Evolutionary conservation across 148 eudicot genomes (phyloP).

Genomic region (Rhododendron vialii): DNA sequence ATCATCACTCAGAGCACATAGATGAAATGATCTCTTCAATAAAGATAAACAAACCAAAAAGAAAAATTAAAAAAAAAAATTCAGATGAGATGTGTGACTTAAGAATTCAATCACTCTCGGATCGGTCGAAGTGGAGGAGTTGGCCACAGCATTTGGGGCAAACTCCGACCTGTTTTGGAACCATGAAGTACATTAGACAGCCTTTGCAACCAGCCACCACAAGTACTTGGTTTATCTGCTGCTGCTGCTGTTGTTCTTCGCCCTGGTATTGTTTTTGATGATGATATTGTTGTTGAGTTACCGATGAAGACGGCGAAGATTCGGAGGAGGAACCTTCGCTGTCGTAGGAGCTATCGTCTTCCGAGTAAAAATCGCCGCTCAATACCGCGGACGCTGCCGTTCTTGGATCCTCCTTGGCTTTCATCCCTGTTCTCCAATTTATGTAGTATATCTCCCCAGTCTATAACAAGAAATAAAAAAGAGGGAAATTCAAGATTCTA

Average conservation of each 20-base stretch:
- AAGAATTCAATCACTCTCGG: conserved; percentile 24
- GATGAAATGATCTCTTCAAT: not conserved
- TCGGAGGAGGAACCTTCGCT: conserved; percentile 59
- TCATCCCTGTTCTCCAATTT: conserved; percentile 89
- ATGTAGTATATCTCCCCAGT: conserved; percentile 86
- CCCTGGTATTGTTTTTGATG: not conserved
- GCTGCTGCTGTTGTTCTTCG: not conserved
- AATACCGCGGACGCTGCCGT: conserved; percentile 16
- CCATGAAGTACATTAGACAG: conserved; percentile 94
- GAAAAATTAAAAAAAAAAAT: not conserved
- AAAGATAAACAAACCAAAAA: not conserved
- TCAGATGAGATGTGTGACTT: not conserved
- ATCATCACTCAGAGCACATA: conserved; percentile 1
- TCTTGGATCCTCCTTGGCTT: conserved; percentile 60
- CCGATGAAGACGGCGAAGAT: conserved; percentile 39
- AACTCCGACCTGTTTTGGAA: conserved; percentile 59
- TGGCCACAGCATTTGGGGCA: conserved; percentile 91
- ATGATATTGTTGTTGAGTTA: conserved; percentile 14
- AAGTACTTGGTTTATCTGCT: conserved; percentile 28
- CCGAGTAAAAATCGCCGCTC: conserved; percentile 26
- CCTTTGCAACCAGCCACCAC: conserved; percentile 94
- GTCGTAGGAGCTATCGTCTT: conserved; percentile 32
- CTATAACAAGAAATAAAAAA: conserved; percentile 21
- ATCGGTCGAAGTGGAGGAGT: conserved; percentile 74
- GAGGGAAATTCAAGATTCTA: not conserved